These are phyloP conservation scores for Coccinonectria pachysandricola DNA, from an alignment of 2,329 filamentous ascomycete species.

Conservation along the genomic window DNA sequence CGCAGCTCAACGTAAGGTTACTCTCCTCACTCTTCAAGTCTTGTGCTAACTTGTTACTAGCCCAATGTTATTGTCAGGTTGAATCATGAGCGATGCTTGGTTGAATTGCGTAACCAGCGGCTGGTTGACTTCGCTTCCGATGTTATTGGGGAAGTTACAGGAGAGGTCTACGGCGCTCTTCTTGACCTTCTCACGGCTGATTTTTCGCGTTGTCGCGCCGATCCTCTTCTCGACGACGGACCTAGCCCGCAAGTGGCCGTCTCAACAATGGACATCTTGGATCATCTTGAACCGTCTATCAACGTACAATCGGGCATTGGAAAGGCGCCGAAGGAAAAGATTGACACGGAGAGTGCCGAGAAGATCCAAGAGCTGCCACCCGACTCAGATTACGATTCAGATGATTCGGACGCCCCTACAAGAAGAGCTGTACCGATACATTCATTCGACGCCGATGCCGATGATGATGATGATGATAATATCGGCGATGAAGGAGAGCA, in stretches of 20 bases:
- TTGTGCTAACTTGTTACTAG: constrained; percentile 33
- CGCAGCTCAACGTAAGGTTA: constrained; percentile 42
- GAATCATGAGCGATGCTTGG: constrained; percentile 76
- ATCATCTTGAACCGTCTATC: constrained; percentile 40
- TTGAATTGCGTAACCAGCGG: constrained; percentile 70
- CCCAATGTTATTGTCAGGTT: constrained; percentile 64
- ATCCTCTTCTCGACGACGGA: constrained; percentile 31
- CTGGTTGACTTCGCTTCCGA: constrained; percentile 65
- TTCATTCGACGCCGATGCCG: no score
- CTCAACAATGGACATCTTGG: constrained; percentile 47
- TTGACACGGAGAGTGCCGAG: constrained; percentile 37
- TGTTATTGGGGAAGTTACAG: constrained; percentile 61
- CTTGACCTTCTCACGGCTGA: constrained; percentile 61
- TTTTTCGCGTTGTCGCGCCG: constrained; percentile 54
- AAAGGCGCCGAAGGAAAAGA: constrained; percentile 36
- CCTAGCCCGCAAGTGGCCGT: constrained; percentile 26
- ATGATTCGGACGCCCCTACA: constrained; percentile 22
- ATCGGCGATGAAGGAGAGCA: constrained; percentile 21
- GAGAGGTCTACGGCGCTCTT: constrained; percentile 66
- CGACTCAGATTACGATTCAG: constrained; percentile 25
- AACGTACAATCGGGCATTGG: constrained; percentile 49
- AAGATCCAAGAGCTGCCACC: constrained; percentile 32
- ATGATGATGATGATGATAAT: constrained; percentile 24
- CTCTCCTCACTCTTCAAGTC: neutral
- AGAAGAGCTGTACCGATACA: no score